Conservation (phyloP, 257 asterid species). For the Sherardia arvensis region DNA sequence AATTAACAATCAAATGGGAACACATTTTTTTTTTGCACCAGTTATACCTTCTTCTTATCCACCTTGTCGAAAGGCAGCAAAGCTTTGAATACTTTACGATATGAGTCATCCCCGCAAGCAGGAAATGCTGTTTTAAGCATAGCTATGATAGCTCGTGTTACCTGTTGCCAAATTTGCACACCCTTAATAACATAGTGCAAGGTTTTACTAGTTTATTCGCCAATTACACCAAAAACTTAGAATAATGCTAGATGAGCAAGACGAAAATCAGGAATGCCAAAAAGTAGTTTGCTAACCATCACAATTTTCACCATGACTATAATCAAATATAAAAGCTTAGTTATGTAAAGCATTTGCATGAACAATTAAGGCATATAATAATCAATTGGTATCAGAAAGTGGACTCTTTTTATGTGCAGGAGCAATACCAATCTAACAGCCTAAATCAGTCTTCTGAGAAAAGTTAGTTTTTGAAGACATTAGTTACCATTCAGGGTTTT, state of each 20-base stretch:
- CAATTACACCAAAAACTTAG: background rate
- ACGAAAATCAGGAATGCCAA: background rate
- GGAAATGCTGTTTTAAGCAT: slow-evolving; percentile 81
- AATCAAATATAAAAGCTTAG: background rate
- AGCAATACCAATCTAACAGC: background rate
- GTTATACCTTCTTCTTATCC: slow-evolving; percentile 70
- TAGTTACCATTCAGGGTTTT: background rate
- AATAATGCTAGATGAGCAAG: background rate
- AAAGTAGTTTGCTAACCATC: background rate
- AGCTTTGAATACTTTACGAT: slow-evolving; percentile 75
- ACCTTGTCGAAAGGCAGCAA: slow-evolving; percentile 78
- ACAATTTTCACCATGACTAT: background rate
- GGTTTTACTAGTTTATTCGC: background rate
- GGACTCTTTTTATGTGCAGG: background rate
- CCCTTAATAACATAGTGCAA: slow-evolving; percentile 20
- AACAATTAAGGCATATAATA: too few species aligned
- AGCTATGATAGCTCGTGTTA: slow-evolving; percentile 69
- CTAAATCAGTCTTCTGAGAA: background rate
- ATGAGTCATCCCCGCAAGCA: slow-evolving; percentile 70
- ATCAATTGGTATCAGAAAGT: too few species aligned
- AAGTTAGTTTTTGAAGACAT: background rate
- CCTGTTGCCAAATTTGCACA: slow-evolving; percentile 36
- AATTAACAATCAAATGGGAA: background rate
- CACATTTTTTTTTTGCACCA: slow-evolving; percentile 11
- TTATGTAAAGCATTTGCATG: background rate